A percentile compares a stretch with the other conserved stretches of the same genome.
Conservation (phyloP, 2,329 filamentous ascomycete species). For the Dothideomycetes sp. region DNA sequence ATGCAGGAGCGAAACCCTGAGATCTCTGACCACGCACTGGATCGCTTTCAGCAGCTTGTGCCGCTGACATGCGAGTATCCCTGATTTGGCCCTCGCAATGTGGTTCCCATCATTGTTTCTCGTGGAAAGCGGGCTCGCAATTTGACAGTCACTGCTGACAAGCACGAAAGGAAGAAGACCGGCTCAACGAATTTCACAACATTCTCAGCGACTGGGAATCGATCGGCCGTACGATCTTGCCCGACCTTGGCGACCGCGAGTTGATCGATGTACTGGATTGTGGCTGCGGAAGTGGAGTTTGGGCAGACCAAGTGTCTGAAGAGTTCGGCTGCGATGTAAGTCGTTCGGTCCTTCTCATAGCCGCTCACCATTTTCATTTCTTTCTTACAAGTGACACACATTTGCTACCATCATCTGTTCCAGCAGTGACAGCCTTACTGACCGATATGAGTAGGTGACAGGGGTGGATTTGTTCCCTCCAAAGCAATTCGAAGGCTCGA, state of each 20-base stretch:
- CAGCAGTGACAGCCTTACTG: neutral
- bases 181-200: conserved; percentile 17
- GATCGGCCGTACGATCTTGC: conserved; percentile 13
- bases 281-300: conserved; percentile 20
- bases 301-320: conserved; percentile 26
- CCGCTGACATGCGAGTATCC: neutral
- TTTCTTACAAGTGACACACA: too few species aligned
- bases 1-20: neutral
- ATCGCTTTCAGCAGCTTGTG: neutral
- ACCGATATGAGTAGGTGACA: conserved; percentile 14
- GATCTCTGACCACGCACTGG: neutral
- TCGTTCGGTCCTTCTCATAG: too few species aligned
- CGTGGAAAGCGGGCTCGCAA: too few species aligned
- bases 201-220: conserved; percentile 16
- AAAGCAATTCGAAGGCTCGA: conserved; percentile 12
- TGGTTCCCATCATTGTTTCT: too few species aligned
- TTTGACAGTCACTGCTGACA: conserved; percentile 1
- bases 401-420: neutral
- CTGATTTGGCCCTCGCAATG: neutral
- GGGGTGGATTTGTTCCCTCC: conserved; percentile 22
- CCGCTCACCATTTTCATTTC: too few species aligned
- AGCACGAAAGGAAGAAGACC: conserved; percentile 17
- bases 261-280: conserved; percentile 20
- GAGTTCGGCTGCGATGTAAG: conserved; percentile 13
- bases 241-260: conserved; percentile 12